Percentiles rank a stretch among this genome's conserved stretches.
These are phyloP conservation scores for Neoascochyta sp. DNA, from an alignment of 2,329 filamentous ascomycete species.

Conservation along the genomic window DNA sequence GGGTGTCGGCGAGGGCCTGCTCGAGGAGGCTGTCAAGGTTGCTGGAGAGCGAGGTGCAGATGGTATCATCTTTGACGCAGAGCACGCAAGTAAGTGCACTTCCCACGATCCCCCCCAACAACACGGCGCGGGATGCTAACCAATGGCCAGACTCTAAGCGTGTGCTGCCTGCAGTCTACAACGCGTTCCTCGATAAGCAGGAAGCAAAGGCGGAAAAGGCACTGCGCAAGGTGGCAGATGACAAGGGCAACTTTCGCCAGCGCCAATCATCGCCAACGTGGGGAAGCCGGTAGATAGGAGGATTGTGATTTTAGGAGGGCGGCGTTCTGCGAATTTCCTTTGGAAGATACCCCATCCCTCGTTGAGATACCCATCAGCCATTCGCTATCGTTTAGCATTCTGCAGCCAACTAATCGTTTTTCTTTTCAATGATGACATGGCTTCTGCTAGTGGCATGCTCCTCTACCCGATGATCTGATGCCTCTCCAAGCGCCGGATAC, in stretches of 20 bases:
- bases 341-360: slow-evolving; percentile 26
- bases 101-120: background rate
- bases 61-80: slow-evolving; percentile 67
- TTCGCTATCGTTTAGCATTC: slow-evolving; percentile 19
- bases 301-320: slow-evolving; percentile 1
- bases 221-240: slow-evolving; percentile 38
- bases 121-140: slow-evolving; percentile 20
- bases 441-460: slow-evolving; percentile 4
- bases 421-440: slow-evolving; percentile 8
- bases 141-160: slow-evolving; percentile 28
- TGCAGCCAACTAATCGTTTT: slow-evolving; percentile 3
- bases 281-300: slow-evolving; percentile 31
- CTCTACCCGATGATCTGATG: too few relatives aligned
- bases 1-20: slow-evolving; percentile 68
- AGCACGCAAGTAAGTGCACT: slow-evolving; percentile 67
- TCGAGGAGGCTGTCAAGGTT: slow-evolving; percentile 67
- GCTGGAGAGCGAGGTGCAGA: slow-evolving; percentile 66
- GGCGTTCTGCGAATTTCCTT: slow-evolving; percentile 14
- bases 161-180: slow-evolving; percentile 34
- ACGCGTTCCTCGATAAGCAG: slow-evolving; percentile 34
- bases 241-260: slow-evolving; percentile 40
- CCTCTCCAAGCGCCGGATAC: too few relatives aligned
- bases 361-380: slow-evolving; percentile 29
- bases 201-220: slow-evolving; percentile 34
- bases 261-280: slow-evolving; percentile 36